Percentiles rank a stretch among this genome's conserved stretches.
phyloP scores from a whole-genome alignment of 139 green algal species.

The Chlamydomonas sphaeroides region DNA sequence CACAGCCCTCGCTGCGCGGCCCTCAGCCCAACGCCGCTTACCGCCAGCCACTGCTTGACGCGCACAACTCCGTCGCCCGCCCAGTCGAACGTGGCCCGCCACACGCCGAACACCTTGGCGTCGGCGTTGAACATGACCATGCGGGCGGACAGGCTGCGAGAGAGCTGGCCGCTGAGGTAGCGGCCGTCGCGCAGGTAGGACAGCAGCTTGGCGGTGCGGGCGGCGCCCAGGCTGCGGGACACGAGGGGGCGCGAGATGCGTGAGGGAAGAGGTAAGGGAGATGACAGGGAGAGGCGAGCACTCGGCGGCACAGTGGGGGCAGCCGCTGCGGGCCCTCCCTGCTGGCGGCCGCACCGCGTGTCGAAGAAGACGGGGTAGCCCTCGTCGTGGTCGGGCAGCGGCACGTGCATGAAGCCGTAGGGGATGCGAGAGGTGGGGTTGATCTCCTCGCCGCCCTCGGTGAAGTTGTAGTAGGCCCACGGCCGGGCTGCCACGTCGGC shows the following conservation, averaged over 20 bases:
- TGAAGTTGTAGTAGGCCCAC: constrained; percentile 43
- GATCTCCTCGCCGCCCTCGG: constrained; percentile 36
- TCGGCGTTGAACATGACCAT: constrained; percentile 47
- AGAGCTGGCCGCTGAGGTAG: constrained; percentile 34
- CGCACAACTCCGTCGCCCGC: constrained; percentile 30
- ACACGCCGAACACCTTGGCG: constrained; percentile 40
- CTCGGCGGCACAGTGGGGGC: too few relatives aligned
- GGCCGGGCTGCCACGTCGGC: constrained; percentile 19
- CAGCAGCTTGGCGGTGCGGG: constrained; percentile 25
- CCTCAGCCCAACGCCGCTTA: not conserved
- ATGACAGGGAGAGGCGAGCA: not conserved
- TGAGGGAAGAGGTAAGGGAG: too few relatives aligned
- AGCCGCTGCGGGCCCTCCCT: too few relatives aligned
- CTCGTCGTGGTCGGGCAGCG: constrained; percentile 52
- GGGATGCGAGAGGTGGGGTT: not conserved
- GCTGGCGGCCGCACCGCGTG: constrained; percentile 22
- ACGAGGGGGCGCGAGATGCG: not conserved
- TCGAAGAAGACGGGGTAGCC: constrained; percentile 50
- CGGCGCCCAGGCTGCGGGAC: not conserved
- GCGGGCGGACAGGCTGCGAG: not conserved
- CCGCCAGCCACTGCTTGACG: constrained; percentile 15
- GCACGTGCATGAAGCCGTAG: constrained; percentile 51
- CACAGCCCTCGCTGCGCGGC: not conserved
- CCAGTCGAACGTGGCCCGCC: constrained; percentile 36
- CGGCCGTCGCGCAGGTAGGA: constrained; percentile 41